Evolutionary conservation across 805 yeast genomes (phyloP).

Genomic region (Diddensiella santjacobensis): DNA sequence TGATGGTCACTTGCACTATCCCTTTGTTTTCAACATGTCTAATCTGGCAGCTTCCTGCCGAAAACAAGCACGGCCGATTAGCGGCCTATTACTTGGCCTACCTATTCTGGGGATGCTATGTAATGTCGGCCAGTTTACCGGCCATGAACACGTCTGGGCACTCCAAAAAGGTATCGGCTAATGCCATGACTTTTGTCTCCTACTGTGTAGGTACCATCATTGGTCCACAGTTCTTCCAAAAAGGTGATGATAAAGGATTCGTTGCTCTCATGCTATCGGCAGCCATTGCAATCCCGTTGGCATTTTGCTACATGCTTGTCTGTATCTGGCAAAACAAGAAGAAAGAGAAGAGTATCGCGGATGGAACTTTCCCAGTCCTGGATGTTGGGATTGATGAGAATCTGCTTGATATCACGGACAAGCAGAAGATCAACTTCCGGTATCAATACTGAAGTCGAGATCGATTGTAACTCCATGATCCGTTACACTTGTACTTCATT

Average conservation of each 20-base stretch:
- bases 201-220: conserved; percentile 61
- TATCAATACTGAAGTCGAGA: conserved; percentile 12
- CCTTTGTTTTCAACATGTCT: conserved; percentile 10
- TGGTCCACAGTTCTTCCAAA: conserved; percentile 60
- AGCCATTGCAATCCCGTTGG: conserved; percentile 9
- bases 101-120: conserved; percentile 9
- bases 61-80: conserved; percentile 4
- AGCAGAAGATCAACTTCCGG: conserved; percentile 11
- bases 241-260: conserved; percentile 5
- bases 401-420: conserved; percentile 13
- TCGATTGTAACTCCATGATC: too few relatives aligned
- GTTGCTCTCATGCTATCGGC: conserved; percentile 11
- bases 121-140: conserved; percentile 34
- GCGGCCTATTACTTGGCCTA: conserved; percentile 3
- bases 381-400: conserved; percentile 7
- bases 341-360: conserved; percentile 11
- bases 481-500: too few relatives aligned
- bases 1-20: background rate
- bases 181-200: conserved; percentile 53
- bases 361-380: background rate
- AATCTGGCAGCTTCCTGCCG: conserved; percentile 7
- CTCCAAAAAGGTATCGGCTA: conserved; percentile 48
- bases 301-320: conserved; percentile 4
- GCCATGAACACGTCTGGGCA: conserved; percentile 49
- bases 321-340: conserved; percentile 10